These are phyloP conservation scores for Beauveria brongniartii DNA, from an alignment of 2,329 filamentous ascomycete species.

Conservation along the genomic window DNA sequence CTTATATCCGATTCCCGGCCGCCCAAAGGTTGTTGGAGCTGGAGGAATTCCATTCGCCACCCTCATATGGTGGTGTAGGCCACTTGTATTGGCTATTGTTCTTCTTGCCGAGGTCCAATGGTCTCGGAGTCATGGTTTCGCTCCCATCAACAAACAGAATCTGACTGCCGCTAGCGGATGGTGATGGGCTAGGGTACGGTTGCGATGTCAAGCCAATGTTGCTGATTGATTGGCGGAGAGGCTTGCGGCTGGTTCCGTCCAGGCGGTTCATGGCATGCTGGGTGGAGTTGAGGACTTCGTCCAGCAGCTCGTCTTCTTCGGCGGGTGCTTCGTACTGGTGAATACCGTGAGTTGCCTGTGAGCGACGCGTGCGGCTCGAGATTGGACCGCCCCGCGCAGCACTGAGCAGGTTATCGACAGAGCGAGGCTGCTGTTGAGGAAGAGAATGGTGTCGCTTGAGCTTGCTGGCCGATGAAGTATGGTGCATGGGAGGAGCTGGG, in stretches of 20 bases:
- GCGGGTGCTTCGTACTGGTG: conserved; percentile 90
- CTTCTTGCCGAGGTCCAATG: conserved; percentile 60
- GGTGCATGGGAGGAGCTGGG: conserved; percentile 47
- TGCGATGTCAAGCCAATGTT: conserved; percentile 50
- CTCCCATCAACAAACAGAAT: conserved; percentile 63
- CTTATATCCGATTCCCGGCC: conserved; percentile 55
- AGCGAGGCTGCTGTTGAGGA: conserved; percentile 54
- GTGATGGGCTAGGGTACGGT: conserved; percentile 58
- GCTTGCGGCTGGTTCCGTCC: conserved; percentile 35
- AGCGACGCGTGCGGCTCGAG: conserved; percentile 72
- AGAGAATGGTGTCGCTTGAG: conserved; percentile 59
- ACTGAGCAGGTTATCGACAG: conserved; percentile 54
- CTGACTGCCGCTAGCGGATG: conserved; percentile 76
- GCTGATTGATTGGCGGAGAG: conserved; percentile 54
- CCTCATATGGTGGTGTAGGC: conserved; percentile 93
- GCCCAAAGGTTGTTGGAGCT: conserved; percentile 77
- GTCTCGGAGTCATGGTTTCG: conserved; percentile 57
- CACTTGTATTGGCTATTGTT: conserved; percentile 58
- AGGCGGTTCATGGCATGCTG: conserved; percentile 66
- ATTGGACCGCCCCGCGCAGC: conserved; percentile 53
- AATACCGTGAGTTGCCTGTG: conserved; percentile 64
- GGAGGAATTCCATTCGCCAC: conserved; percentile 81
- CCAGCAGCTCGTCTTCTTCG: conserved; percentile 91
- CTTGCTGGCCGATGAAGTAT: conserved; percentile 37
- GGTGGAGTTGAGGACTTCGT: conserved; percentile 76